Evolutionary conservation across 1,139 yeast genomes (phyloP).

Genomic region (Yamadazyma sp.): DNA sequence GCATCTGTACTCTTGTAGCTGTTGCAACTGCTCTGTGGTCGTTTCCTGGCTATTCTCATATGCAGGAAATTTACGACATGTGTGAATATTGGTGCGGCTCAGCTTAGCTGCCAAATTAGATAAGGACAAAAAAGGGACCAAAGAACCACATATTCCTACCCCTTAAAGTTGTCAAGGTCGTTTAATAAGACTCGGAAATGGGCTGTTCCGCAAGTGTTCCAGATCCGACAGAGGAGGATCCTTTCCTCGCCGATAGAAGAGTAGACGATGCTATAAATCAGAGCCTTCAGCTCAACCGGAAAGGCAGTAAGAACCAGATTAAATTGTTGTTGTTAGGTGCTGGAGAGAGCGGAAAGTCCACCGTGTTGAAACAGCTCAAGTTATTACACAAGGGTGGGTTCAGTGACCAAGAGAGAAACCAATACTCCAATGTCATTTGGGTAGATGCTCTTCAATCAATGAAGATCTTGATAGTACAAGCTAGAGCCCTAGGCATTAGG

Average conservation of each 20-base stretch:
- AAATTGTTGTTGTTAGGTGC: constrained; percentile 82
- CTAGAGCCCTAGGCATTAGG: constrained; percentile 58
- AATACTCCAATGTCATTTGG: constrained; percentile 92
- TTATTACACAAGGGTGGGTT: constrained; percentile 86
- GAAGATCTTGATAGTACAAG: constrained; percentile 77
- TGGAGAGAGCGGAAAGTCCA: constrained; percentile 95
- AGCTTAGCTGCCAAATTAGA: background rate
- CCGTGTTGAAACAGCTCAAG: constrained; percentile 91
- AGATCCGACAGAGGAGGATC: constrained; percentile 44
- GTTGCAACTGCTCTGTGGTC: no score
- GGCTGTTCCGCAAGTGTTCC: constrained; percentile 68
- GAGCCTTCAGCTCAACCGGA: constrained; percentile 53
- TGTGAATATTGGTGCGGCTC: constrained; percentile 15
- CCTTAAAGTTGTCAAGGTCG: no score
- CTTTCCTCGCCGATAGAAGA: constrained; percentile 48
- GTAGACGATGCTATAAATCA: constrained; percentile 72
- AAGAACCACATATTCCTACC: no score
- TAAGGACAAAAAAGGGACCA: no score
- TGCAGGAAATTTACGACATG: constrained; percentile 3
- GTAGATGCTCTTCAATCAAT: constrained; percentile 87
- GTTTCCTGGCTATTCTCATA: no score
- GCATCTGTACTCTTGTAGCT: no score
- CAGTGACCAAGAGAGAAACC: constrained; percentile 71
- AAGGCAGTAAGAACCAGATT: constrained; percentile 48
- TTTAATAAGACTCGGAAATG: constrained; percentile 31